These are phyloP conservation scores for Gossypium anomalum DNA, from an alignment of 345 rosid genomes.

Conservation along the genomic window DNA sequence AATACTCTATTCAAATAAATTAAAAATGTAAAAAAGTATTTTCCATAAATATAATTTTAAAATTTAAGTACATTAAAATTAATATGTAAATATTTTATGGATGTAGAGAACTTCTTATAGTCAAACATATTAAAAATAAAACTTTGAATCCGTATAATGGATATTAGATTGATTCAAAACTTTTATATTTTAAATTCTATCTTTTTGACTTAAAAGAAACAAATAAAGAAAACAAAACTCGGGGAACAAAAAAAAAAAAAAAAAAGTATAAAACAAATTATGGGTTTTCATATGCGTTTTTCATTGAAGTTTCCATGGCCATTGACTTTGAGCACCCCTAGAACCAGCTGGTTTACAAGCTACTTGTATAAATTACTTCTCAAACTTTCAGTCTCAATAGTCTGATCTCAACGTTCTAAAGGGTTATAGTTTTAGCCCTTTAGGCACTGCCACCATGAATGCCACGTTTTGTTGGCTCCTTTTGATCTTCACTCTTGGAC, in stretches of 20 bases:
- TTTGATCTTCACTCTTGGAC: neutral
- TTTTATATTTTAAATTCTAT: no score
- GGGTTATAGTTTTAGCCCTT: neutral
- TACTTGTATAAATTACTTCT: neutral
- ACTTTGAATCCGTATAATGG: no score
- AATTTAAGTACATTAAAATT: no score
- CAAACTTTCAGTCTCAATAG: neutral
- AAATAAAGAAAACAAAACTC: neutral
- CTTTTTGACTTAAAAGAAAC: neutral
- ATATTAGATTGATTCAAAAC: no score
- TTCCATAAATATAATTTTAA: no score
- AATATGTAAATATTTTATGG: no score
- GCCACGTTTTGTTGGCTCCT: neutral
- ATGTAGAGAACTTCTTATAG: no score
- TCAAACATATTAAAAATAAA: no score
- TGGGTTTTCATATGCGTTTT: neutral
- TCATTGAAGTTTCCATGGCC: neutral
- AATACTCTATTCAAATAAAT: no score
- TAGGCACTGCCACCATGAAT: neutral
- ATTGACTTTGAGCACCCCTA: neutral
- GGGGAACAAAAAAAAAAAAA: neutral
- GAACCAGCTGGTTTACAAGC: neutral
- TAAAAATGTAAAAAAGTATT: no score
- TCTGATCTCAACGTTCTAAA: neutral
- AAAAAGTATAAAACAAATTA: no score